A percentile compares a stretch with the other conserved stretches of the same genome.
These are phyloP conservation scores for Cytospora chrysosperma DNA, from an alignment of 2,329 filamentous ascomycete species.

Conservation along the genomic window DNA sequence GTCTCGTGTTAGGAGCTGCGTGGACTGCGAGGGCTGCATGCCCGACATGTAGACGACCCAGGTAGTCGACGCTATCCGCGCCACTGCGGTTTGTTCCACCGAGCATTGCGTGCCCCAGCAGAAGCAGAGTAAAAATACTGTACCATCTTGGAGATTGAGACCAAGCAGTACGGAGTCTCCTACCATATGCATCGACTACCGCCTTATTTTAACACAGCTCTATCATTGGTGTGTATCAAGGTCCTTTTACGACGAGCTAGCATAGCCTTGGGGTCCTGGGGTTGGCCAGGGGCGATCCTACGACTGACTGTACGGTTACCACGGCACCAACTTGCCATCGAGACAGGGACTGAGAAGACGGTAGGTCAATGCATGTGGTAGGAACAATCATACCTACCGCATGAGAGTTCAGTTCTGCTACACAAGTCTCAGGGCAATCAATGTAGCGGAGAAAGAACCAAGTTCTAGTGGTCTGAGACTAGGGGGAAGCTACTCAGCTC, in stretches of 20 bases:
- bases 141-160: not conserved
- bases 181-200: too few species aligned
- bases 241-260: too few species aligned
- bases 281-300: too few species aligned
- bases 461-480: not conserved
- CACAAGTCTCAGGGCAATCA: not conserved
- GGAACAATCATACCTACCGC: not conserved
- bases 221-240: too few species aligned
- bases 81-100: not conserved
- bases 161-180: too few species aligned
- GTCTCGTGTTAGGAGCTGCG: too few species aligned
- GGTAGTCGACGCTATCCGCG: not conserved
- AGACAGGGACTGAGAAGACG: too few species aligned
- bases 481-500: not conserved
- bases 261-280: too few species aligned
- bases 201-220: too few species aligned
- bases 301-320: too few species aligned
- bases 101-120: not conserved
- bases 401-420: not conserved
- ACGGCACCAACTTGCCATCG: too few species aligned
- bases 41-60: not conserved
- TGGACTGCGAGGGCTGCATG: not conserved
- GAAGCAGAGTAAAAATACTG: not conserved
- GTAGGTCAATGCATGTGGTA: too few species aligned
- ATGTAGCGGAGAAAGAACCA: not conserved